Evolutionary conservation across 495 filamentous ascomycete genomes (phyloP).

Genomic region (Wilcoxina mikolae): DNA sequence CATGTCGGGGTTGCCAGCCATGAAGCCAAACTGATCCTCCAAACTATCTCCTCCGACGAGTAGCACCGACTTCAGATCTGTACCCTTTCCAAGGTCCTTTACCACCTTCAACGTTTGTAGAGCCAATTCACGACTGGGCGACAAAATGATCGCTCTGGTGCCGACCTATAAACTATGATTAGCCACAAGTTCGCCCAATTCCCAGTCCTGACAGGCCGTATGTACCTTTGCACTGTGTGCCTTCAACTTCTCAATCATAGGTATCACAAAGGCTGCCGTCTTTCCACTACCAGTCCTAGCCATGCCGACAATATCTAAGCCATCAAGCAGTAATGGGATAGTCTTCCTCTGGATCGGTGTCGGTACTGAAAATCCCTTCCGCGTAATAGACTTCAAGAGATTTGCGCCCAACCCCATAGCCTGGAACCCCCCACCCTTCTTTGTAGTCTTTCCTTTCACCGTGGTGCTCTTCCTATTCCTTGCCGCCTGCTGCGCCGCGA

Average conservation of each 20-base stretch:
- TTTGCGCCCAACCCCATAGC: slow-evolving; percentile 80
- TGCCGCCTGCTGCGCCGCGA: slow-evolving; percentile 67
- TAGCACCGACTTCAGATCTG: slow-evolving; percentile 73
- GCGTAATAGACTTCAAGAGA: slow-evolving; percentile 72
- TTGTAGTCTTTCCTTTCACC: slow-evolving; percentile 68
- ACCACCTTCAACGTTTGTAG: slow-evolving; percentile 92
- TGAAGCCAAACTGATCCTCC: slow-evolving; percentile 87
- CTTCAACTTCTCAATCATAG: slow-evolving; percentile 89
- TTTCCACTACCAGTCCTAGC: slow-evolving; percentile 93
- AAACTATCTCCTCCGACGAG: slow-evolving; percentile 89
- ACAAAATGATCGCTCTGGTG: slow-evolving; percentile 69
- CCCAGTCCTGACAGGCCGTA: background rate
- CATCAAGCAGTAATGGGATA: slow-evolving; percentile 76
- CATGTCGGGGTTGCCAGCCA: slow-evolving; percentile 90
- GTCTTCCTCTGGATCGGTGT: slow-evolving; percentile 96
- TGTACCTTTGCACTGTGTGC: slow-evolving; percentile 55
- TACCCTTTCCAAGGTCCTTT: slow-evolving; percentile 81
- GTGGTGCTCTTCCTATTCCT: slow-evolving; percentile 72
- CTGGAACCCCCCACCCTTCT: slow-evolving; percentile 83
- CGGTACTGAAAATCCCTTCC: slow-evolving; percentile 87
- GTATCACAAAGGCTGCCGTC: slow-evolving; percentile 92
- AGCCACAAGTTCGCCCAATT: background rate
- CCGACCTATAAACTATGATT: slow-evolving; percentile 39
- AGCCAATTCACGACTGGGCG: slow-evolving; percentile 82
- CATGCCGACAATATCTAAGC: slow-evolving; percentile 92